A percentile compares a stretch with the other conserved stretches of the same genome.
Conservation (phyloP, 352 stramenopile species). For the Paralagenidium karlingii region DNA sequence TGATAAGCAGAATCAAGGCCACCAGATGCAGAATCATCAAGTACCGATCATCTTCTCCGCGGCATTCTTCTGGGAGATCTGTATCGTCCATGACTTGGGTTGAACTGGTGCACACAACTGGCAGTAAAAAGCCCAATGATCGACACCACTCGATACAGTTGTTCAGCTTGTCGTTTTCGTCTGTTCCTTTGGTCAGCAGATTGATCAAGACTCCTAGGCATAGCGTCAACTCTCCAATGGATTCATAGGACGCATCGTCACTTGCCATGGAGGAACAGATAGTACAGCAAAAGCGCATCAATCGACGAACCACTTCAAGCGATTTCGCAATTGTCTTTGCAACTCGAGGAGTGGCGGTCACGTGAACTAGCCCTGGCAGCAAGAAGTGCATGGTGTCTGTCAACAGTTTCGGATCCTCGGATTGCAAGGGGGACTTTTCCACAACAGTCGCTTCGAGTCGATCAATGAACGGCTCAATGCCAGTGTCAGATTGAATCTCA, state of each 20-base stretch:
- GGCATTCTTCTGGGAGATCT: slow-evolving; percentile 25
- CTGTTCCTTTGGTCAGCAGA: too few species aligned
- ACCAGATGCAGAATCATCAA: slow-evolving; percentile 64
- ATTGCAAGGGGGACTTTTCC: slow-evolving; percentile 18
- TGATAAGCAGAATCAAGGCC: slow-evolving; percentile 59
- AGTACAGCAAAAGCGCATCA: slow-evolving; percentile 68
- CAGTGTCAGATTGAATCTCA: slow-evolving; percentile 60
- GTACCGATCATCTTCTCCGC: slow-evolving; percentile 65
- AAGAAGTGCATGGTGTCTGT: slow-evolving; percentile 76
- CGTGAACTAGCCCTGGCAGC: slow-evolving; percentile 62
- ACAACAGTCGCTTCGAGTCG: slow-evolving; percentile 25
- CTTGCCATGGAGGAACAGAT: slow-evolving; percentile 44
- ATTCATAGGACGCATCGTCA: slow-evolving; percentile 26
- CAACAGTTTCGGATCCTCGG: slow-evolving; percentile 17
- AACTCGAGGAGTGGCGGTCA: slow-evolving; percentile 50
- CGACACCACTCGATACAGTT: slow-evolving; percentile 59
- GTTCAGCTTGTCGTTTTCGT: too few species aligned
- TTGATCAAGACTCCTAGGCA: slow-evolving; percentile 72
- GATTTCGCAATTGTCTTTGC: slow-evolving; percentile 46
- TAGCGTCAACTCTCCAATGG: slow-evolving; percentile 55
- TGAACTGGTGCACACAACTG: slow-evolving; percentile 52
- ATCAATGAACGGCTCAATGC: slow-evolving; percentile 44
- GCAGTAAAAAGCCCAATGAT: slow-evolving; percentile 58
- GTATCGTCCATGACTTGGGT: slow-evolving; percentile 28
- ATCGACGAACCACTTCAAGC: slow-evolving; percentile 33